Base-by-base conservation (phyloP, 768 basidiomycete species). In the Tephrocybe sp. region DNA sequence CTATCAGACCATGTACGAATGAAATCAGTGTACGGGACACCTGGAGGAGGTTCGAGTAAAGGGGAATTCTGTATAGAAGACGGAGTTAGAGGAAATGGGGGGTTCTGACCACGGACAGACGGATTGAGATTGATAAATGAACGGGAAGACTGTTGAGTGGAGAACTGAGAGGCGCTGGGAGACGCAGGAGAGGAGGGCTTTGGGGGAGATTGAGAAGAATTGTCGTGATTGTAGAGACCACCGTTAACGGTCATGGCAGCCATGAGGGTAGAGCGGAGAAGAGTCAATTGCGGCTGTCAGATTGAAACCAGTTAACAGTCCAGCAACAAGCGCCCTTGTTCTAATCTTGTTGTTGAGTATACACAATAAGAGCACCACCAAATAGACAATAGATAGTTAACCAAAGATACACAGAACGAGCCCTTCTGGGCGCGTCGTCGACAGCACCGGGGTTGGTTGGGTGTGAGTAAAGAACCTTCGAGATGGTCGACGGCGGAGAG, bases 1-100 rank as follows among this genome's bases (percentile, higher is more conserved):
- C 60, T 59, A 62, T 92, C 89, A 0, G 76, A 66, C 89, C 89
- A 92, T n/a, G 83, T 75, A 17, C 76, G 77, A 46, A 90, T 72
- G 59, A 79, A 84, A 35, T 87, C 85, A 0, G 74, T 51, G 61
- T 83, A 89, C 0, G 79, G 58, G n/a, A 80, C 62, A 22, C 82
- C 84, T 0, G 70, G 60, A 3, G 85, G 86, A 0, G 83, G 75
- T 1, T 89, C 86, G 19, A 83, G 71, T 36, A 71, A 61, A 34
- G 45, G 55, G 49, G 44, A 52, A 47, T 53, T 48, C 20, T 64
- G 53, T 52, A 60, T 60, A 34, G 59, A 67, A 55, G 72, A 75
- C 54, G 70, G 71, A 3, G 73, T 75, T 12, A 62, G 57, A 5
- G 70, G 73, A 40, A 77, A 78, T 1, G 72, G 70, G 19, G 70